These are phyloP conservation scores for Claviceps africana DNA, from an alignment of 2,329 filamentous ascomycete species.

Conservation along the genomic window DNA sequence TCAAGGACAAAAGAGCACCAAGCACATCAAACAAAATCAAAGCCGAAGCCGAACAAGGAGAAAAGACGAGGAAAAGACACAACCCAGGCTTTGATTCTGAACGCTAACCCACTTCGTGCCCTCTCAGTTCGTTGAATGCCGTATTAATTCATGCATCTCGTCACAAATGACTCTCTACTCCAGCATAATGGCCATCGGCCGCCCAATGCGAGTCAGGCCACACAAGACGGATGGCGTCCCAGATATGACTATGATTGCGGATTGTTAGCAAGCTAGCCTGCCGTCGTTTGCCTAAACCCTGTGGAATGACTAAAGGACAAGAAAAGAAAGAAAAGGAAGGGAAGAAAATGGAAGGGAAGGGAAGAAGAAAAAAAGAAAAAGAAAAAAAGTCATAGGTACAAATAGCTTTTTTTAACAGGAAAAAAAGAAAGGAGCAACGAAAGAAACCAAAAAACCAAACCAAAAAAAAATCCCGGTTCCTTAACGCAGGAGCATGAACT, in stretches of 20 bases:
- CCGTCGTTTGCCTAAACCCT: neutral
- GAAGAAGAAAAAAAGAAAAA: neutral
- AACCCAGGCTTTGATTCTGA: neutral
- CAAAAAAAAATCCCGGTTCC: neutral
- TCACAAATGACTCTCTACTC: conserved; percentile 69
- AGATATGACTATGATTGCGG: conserved; percentile 55
- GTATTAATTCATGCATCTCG: neutral
- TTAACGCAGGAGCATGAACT: neutral
- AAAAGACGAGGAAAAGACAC: neutral
- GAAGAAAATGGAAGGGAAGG: conserved; percentile 16
- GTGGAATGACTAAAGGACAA: neutral
- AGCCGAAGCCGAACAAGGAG: neutral
- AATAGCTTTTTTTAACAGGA: neutral
- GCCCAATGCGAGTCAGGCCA: conserved; percentile 89
- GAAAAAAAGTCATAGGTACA: neutral
- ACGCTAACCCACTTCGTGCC: neutral
- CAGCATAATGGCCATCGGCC: conserved; percentile 51
- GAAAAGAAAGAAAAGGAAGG: conserved; percentile 23
- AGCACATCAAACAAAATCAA: too few relatives aligned
- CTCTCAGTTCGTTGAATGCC: neutral
- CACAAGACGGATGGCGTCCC: conserved; percentile 80
- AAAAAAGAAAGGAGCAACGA: neutral
- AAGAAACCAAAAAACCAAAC: too few relatives aligned
- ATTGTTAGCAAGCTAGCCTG: conserved; percentile 13
- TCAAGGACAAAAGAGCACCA: neutral